phyloP scores from a whole-genome alignment of 371 early-diverging fungal genomes.

The Apophysomyces variabilis region DNA sequence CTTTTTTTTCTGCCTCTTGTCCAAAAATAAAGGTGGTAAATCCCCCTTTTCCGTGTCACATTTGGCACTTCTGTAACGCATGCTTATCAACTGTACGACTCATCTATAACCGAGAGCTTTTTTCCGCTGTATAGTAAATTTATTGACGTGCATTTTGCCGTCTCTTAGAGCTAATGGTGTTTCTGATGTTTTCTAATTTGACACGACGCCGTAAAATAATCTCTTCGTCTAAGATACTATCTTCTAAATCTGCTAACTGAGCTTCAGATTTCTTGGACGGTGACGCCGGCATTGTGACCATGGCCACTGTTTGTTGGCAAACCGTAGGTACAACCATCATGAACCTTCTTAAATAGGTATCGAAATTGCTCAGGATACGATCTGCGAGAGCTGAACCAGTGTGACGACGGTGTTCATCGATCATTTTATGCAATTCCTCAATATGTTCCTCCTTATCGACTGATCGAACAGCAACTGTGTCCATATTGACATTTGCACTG shows the following conservation, averaged over 20 bases:
- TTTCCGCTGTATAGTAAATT: neutral
- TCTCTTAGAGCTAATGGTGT: neutral
- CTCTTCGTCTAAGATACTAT: constrained; percentile 69
- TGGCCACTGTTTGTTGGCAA: neutral
- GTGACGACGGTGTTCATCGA: constrained; percentile 67
- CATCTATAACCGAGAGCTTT: neutral
- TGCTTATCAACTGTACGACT: too few species aligned
- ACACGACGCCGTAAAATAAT: constrained; percentile 57
- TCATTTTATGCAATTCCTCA: constrained; percentile 59
- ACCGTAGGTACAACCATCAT: constrained; percentile 86
- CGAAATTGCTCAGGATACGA: constrained; percentile 44
- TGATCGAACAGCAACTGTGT: constrained; percentile 53
- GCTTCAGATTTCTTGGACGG: constrained; percentile 21
- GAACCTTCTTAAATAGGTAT: constrained; percentile 55
- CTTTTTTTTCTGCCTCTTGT: too few species aligned
- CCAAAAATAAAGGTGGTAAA: too few species aligned
- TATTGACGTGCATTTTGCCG: constrained; percentile 2
- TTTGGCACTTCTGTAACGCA: too few species aligned
- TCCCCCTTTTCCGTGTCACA: too few species aligned
- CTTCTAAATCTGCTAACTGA: constrained; percentile 76
- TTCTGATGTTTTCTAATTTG: constrained; percentile 39
- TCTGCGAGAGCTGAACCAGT: constrained; percentile 68
- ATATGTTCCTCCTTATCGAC: constrained; percentile 70
- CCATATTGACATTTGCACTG: constrained; percentile 67
- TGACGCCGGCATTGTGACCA: neutral